Conservation (phyloP, 1,284 basidiomycete genomes). For the Tetrapyrgos nigripes region DNA sequence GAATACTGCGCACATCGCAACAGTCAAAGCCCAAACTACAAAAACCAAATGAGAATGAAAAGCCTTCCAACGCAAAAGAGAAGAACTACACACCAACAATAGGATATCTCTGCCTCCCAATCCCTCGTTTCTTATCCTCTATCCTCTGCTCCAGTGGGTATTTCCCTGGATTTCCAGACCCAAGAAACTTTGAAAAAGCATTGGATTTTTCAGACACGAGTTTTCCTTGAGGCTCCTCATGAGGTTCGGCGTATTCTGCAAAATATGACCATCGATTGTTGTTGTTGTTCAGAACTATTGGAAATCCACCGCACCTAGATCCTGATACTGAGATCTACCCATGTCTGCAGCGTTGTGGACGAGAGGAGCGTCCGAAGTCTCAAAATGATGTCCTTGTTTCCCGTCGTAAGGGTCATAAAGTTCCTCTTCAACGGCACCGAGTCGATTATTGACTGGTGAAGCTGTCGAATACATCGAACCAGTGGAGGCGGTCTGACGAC, state of each 20-base stretch:
- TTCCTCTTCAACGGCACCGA: conserved; percentile 7
- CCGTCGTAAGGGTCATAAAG: conserved; percentile 14
- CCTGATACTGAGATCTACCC: conserved; percentile 49
- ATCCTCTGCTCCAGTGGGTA: conserved; percentile 85
- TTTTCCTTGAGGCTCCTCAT: conserved; percentile 30
- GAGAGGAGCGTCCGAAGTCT: conserved; percentile 47
- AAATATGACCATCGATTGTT: conserved; percentile 2
- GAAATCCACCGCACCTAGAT: conserved; percentile 53
- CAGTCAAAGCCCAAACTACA: conserved; percentile 67
- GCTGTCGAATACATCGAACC: not conserved
- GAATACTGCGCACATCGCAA: conserved; percentile 74
- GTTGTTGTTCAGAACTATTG: not conserved
- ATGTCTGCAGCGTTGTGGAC: conserved; percentile 52
- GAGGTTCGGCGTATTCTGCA: conserved; percentile 68
- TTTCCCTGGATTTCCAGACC: conserved; percentile 38
- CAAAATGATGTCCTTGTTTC: conserved; percentile 29
- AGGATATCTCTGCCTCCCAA: conserved; percentile 84
- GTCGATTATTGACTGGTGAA: not conserved
- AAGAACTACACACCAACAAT: conserved; percentile 60
- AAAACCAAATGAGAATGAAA: conserved; percentile 7
- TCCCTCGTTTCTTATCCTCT: conserved; percentile 82
- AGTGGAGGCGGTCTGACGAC: not conserved
- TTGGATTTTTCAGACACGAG: conserved; percentile 42
- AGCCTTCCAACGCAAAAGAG: not conserved
- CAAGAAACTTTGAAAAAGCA: conserved; percentile 48